Evolutionary conservation across 2,329 filamentous ascomycete species (phyloP).

Genomic region (Colletotrichum trifolii): DNA sequence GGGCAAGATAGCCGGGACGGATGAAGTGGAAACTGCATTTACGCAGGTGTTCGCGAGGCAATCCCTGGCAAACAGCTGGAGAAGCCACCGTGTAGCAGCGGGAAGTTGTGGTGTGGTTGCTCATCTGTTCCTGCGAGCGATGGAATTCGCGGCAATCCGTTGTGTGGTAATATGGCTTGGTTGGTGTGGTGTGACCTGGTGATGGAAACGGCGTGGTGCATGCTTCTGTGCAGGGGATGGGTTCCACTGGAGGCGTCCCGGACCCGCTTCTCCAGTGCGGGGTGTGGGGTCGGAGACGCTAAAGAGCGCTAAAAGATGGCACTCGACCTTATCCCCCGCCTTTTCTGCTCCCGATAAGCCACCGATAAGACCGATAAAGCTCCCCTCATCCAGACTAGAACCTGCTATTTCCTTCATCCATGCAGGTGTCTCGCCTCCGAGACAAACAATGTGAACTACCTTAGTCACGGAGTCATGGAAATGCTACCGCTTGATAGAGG

Average conservation of each 20-base stretch:
- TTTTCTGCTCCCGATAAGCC: conserved; percentile 8
- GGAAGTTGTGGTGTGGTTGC: conserved; percentile 13
- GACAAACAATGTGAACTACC: no score
- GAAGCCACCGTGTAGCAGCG: not conserved
- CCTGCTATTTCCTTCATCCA: not conserved
- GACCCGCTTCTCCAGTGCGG: conserved; percentile 32
- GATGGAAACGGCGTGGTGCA: conserved; percentile 29
- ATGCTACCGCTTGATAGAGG: no score
- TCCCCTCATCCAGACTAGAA: not conserved
- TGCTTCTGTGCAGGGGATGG: conserved; percentile 32
- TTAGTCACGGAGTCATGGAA: no score
- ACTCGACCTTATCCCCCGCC: conserved; percentile 18
- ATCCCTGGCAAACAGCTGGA: conserved; percentile 15
- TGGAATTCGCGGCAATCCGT: not conserved
- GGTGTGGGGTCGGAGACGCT: conserved; percentile 27
- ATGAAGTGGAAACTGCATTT: conserved; percentile 11
- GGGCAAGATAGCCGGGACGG: conserved; percentile 16
- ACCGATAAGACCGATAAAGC: conserved; percentile 29
- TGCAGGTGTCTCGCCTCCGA: not conserved
- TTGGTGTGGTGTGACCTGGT: conserved; percentile 27
- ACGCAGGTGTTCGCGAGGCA: conserved; percentile 1
- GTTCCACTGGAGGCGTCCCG: conserved; percentile 9
- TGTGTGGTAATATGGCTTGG: not conserved
- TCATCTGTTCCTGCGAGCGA: conserved; percentile 1
- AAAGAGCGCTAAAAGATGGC: conserved; percentile 12